These are phyloP conservation scores for Stenocarpella maydis DNA, from an alignment of 2,329 filamentous ascomycete genomes.

Conservation along the genomic window DNA sequence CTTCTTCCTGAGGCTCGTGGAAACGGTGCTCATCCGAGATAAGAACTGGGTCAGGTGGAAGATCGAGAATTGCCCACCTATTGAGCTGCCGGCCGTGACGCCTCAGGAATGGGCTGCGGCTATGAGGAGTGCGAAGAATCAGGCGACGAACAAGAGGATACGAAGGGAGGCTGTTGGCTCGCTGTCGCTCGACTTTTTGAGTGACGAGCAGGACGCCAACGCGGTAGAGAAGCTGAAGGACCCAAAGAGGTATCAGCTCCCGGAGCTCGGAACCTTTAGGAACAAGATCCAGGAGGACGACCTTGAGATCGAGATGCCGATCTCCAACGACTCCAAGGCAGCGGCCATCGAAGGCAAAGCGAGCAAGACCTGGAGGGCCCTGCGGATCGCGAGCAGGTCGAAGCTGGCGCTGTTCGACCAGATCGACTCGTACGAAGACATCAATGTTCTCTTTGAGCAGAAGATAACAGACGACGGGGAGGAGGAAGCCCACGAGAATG, in stretches of 20 bases:
- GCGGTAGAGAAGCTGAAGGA: conserved; percentile 77
- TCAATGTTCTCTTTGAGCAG: conserved; percentile 62
- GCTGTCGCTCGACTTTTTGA: conserved; percentile 80
- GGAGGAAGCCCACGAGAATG: conserved; percentile 47
- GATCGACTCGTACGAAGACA: conserved; percentile 82
- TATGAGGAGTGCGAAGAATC: conserved; percentile 69
- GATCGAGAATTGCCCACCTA: conserved; percentile 88
- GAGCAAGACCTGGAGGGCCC: conserved; percentile 89
- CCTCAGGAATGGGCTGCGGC: conserved; percentile 74
- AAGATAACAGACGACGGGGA: conserved; percentile 49
- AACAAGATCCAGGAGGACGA: conserved; percentile 80
- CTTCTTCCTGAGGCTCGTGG: conserved; percentile 96
- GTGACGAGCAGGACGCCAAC: conserved; percentile 64
- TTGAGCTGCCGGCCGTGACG: conserved; percentile 77
- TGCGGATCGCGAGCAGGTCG: conserved; percentile 79
- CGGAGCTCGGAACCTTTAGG: conserved; percentile 75
- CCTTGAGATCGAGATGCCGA: conserved; percentile 85
- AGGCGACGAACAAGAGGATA: conserved; percentile 75
- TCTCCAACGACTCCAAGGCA: conserved; percentile 65
- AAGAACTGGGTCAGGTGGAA: conserved; percentile 99
- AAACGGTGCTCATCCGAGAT: conserved; percentile 92
- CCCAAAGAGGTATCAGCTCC: conserved; percentile 69
- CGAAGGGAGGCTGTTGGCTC: conserved; percentile 75
- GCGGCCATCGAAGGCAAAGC: conserved; percentile 74
- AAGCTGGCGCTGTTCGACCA: conserved; percentile 84